phyloP scores from a whole-genome alignment of 2,329 filamentous ascomycete species.

The Epichloe uncinata region DNA sequence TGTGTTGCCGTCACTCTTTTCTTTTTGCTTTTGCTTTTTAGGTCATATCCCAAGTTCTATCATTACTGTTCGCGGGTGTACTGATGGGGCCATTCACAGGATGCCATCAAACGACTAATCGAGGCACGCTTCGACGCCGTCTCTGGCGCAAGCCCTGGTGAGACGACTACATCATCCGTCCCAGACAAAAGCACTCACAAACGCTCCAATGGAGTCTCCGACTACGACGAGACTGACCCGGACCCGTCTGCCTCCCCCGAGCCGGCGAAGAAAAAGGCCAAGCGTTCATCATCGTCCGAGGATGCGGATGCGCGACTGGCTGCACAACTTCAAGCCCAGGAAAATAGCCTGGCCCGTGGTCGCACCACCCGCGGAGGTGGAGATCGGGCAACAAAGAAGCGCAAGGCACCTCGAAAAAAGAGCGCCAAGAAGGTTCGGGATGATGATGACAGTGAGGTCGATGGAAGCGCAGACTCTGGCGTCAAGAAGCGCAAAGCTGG shows the following conservation, averaged over 20 bases:
- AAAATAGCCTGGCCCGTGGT: conserved; percentile 56
- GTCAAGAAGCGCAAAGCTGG: conserved; percentile 67
- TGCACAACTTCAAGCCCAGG: conserved; percentile 79
- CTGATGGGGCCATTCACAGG: conserved; percentile 31
- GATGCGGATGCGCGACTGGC: conserved; percentile 82
- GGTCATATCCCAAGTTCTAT: not conserved
- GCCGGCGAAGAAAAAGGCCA: conserved; percentile 52
- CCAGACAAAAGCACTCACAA: conserved; percentile 21
- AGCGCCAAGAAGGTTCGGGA: conserved; percentile 60
- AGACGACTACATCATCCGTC: conserved; percentile 24
- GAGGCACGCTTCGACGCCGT: conserved; percentile 62
- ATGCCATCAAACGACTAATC: conserved; percentile 58
- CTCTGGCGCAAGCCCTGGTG: conserved; percentile 36
- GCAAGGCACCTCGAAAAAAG: conserved; percentile 60
- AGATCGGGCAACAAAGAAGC: conserved; percentile 51
- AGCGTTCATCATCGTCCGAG: conserved; percentile 42
- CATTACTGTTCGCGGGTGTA: not conserved
- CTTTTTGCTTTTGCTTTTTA: not conserved
- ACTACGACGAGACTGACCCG: conserved; percentile 32
- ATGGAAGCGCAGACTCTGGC: conserved; percentile 43
- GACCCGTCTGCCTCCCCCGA: conserved; percentile 32
- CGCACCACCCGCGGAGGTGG: conserved; percentile 67
- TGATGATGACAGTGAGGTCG: conserved; percentile 69
- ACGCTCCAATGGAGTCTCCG: conserved; percentile 22
- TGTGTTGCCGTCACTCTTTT: too few species aligned